These are phyloP conservation scores for Penicilliopsis zonata DNA, from an alignment of 495 filamentous ascomycete species.

Conservation along the genomic window DNA sequence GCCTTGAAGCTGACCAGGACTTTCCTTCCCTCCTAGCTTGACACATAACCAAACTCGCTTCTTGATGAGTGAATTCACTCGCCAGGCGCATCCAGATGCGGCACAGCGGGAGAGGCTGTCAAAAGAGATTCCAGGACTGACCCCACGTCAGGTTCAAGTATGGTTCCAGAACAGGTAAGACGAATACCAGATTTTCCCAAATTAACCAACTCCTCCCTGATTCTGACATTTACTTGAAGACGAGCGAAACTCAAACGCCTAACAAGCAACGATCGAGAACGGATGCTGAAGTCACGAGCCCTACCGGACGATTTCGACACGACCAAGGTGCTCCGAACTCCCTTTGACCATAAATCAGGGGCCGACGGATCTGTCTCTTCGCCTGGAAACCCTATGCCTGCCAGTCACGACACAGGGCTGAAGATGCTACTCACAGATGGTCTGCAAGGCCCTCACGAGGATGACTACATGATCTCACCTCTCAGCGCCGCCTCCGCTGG, in stretches of 20 bases:
- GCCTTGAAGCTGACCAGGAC: conserved; percentile 2
- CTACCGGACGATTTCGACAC: conserved; percentile 90
- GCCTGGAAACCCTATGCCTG: conserved; percentile 10
- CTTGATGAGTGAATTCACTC: conserved; percentile 93
- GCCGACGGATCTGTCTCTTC: conserved; percentile 22
- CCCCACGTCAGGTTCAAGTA: conserved; percentile 89
- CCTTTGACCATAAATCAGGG: conserved; percentile 29
- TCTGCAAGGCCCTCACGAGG: conserved; percentile 23
- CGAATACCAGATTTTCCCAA: neutral
- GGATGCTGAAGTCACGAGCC: conserved; percentile 86
- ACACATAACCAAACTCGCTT: conserved; percentile 96
- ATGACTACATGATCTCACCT: conserved; percentile 33
- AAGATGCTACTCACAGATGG: conserved; percentile 27
- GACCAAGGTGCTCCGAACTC: conserved; percentile 78
- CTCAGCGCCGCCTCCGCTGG: conserved; percentile 30
- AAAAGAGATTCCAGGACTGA: conserved; percentile 84
- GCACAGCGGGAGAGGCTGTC: conserved; percentile 84
- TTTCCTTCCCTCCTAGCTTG: conserved; percentile 42
- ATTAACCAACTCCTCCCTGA: neutral
- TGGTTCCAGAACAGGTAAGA: conserved; percentile 97
- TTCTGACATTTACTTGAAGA: conserved; percentile 36
- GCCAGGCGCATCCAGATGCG: conserved; percentile 90
- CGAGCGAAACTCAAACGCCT: conserved; percentile 92
- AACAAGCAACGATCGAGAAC: conserved; percentile 83
- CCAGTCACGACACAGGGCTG: conserved; percentile 10